Percentiles rank a stretch among this genome's conserved stretches.
phyloP scores from a whole-genome alignment of 148 eudicot species.

The Rhododendron williamsianum region DNA sequence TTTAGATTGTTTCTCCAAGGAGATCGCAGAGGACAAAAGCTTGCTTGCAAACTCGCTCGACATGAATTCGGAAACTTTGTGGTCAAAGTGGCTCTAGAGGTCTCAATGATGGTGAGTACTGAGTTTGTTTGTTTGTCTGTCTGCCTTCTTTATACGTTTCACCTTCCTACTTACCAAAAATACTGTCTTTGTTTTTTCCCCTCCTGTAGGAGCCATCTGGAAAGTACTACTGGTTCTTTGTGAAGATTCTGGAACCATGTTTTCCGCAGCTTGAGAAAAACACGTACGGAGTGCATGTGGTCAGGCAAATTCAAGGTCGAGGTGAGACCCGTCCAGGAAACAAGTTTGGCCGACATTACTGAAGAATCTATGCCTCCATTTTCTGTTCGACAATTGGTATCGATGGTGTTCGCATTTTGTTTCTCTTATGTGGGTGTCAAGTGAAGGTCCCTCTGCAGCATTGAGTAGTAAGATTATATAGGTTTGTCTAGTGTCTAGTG shows the following conservation, averaged over 20 bases:
- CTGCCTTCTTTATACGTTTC: not conserved
- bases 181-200: not conserved
- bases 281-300: not conserved
- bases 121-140: not conserved
- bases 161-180: not conserved
- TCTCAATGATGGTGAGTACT: not conserved
- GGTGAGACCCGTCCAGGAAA: not conserved
- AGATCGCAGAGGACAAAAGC: not conserved
- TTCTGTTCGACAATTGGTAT: not conserved
- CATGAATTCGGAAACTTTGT: conserved; percentile 18
- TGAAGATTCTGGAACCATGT: not conserved
- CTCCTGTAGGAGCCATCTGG: not conserved
- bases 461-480: not conserved
- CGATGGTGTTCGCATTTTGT: not conserved
- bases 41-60: conserved; percentile 9
- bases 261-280: not conserved
- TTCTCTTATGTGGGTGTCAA: not conserved
- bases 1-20: not conserved
- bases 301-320: not conserved
- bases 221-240: not conserved
- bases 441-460: not conserved
- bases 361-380: not conserved
- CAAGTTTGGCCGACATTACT: not conserved
- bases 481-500: not conserved
- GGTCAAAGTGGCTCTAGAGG: conserved; percentile 9